phyloP scores from a whole-genome alignment of 2,329 filamentous ascomycete genomes.

The Fusarium pseudocircinatum region DNA sequence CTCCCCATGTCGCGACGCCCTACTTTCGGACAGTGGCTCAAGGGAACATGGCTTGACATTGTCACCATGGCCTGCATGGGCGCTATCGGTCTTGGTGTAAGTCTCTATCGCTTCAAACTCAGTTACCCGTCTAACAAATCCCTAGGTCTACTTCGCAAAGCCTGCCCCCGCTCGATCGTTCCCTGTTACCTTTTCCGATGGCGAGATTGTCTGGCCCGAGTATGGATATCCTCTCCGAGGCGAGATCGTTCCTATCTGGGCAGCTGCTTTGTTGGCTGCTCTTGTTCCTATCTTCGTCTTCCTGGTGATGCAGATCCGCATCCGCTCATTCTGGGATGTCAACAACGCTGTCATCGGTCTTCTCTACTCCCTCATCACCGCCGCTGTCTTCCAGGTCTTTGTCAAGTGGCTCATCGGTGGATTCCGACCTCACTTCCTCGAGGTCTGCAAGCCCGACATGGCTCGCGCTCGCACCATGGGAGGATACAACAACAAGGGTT shows the following conservation, averaged over 20 bases:
- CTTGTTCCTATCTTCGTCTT: slow-evolving; percentile 74
- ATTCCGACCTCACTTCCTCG: slow-evolving; percentile 76
- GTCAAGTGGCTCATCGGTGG: slow-evolving; percentile 80
- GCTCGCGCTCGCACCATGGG: slow-evolving; percentile 20
- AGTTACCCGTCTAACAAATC: neutral
- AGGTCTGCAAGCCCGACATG: slow-evolving; percentile 69
- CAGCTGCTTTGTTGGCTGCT: slow-evolving; percentile 71
- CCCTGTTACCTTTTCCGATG: slow-evolving; percentile 71
- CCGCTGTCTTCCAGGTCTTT: slow-evolving; percentile 81
- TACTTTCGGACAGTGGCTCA: slow-evolving; percentile 75
- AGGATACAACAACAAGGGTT: slow-evolving; percentile 62
- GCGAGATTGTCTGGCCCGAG: slow-evolving; percentile 74
- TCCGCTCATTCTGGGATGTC: slow-evolving; percentile 74
- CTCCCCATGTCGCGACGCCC: slow-evolving; percentile 61
- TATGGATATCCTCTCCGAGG: slow-evolving; percentile 77
- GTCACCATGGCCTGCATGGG: slow-evolving; percentile 74
- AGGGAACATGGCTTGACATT: slow-evolving; percentile 73
- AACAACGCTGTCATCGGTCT: slow-evolving; percentile 78
- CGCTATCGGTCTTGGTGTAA: slow-evolving; percentile 72
- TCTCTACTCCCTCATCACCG: slow-evolving; percentile 74
- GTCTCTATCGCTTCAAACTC: slow-evolving; percentile 27
- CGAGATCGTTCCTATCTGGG: slow-evolving; percentile 77
- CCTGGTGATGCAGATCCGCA: slow-evolving; percentile 71
- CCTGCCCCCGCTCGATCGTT: slow-evolving; percentile 77
- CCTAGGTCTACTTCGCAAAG: slow-evolving; percentile 68